These are phyloP conservation scores for Sphagnum tenellum DNA, from an alignment of 225 moss, liverwort and hornwort species.

Conservation along the genomic window DNA sequence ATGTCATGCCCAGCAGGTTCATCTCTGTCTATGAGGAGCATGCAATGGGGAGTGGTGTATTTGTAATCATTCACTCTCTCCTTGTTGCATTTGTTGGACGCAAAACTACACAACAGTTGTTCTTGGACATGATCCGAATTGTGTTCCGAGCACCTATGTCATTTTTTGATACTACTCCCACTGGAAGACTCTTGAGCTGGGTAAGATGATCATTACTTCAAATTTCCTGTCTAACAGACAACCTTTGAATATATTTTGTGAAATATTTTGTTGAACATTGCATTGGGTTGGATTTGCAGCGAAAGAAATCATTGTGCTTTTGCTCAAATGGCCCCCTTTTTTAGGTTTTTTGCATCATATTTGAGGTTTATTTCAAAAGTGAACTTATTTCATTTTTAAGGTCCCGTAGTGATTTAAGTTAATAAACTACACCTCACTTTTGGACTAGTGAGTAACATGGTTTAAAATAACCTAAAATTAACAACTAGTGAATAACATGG, in stretches of 20 bases:
- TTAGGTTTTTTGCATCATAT: too few relatives aligned
- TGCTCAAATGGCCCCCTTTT: not conserved
- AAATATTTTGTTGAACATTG: not conserved
- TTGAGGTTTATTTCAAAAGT: too few relatives aligned
- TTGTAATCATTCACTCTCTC: slow-evolving; percentile 10
- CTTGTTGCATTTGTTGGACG: slow-evolving; percentile 15
- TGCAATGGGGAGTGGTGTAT: slow-evolving; percentile 12
- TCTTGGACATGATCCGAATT: slow-evolving; percentile 17
- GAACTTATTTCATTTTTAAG: too few relatives aligned
- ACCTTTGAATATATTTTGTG: not conserved
- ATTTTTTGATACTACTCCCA: slow-evolving; percentile 46
- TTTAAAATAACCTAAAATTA: too few relatives aligned
- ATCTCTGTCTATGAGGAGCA: slow-evolving; percentile 20
- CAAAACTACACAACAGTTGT: slow-evolving; percentile 21
- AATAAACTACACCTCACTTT: too few relatives aligned
- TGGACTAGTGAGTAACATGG: too few relatives aligned
- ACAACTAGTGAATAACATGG: too few relatives aligned
- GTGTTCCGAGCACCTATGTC: slow-evolving; percentile 45
- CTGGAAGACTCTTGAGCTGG: slow-evolving; percentile 35
- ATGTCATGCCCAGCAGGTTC: slow-evolving; percentile 11
- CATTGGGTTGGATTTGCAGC: too few relatives aligned
- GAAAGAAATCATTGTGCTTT: too few relatives aligned
- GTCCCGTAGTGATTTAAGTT: too few relatives aligned
- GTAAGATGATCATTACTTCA: slow-evolving; percentile 9
- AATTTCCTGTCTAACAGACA: too few relatives aligned